These are phyloP conservation scores for Meripilus lineatus DNA, from an alignment of 1,284 basidiomycete genomes.

Conservation along the genomic window DNA sequence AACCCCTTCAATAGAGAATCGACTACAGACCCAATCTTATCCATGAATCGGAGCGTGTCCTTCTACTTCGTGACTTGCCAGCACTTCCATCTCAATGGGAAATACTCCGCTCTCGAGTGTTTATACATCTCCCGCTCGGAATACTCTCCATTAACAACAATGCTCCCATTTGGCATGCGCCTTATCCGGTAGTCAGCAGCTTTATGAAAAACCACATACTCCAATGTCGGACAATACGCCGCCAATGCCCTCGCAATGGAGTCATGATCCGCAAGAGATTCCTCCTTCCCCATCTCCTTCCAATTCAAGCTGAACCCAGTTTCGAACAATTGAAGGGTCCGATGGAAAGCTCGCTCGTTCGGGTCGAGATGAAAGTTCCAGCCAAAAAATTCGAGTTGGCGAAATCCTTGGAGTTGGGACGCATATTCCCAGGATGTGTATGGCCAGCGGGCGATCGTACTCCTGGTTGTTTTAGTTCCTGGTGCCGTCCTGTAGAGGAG, in stretches of 20 bases:
- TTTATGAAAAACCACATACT: no score
- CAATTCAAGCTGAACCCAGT: not conserved
- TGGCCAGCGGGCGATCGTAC: conserved; percentile 4
- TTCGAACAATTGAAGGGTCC: no score
- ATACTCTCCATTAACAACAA: no score
- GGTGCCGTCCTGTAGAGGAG: not conserved
- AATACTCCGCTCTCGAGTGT: no score
- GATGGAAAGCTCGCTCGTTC: not conserved
- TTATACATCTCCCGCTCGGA: no score
- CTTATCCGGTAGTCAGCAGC: no score
- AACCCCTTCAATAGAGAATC: no score
- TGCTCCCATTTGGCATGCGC: no score
- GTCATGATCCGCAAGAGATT: not conserved
- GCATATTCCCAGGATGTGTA: conserved; percentile 7
- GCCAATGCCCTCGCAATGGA: not conserved
- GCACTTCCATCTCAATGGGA: no score
- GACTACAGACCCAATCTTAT: no score
- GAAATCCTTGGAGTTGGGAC: not conserved
- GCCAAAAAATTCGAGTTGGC: conserved; percentile 2
- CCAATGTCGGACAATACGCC: not conserved
- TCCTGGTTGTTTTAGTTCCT: not conserved
- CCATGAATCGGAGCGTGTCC: no score
- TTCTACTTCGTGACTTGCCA: no score
- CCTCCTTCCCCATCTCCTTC: not conserved
- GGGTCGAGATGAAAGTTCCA: conserved; percentile 2